Conservation (phyloP, 2,329 filamentous ascomycete genomes). For the Paramyrothecium roridum region DNA sequence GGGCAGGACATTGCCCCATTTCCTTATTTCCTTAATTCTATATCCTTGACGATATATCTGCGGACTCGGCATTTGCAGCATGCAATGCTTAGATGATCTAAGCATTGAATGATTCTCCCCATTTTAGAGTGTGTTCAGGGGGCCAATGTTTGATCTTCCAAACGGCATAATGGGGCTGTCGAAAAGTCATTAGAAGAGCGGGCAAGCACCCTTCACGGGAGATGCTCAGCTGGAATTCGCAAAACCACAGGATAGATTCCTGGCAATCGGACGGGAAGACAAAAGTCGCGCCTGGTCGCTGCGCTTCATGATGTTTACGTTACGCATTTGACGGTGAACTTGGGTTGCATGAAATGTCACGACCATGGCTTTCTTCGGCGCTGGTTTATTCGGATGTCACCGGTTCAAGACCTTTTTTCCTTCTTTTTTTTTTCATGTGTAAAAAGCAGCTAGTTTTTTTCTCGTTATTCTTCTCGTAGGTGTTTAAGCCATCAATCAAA, state of each 20-base stretch:
- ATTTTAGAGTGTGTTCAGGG: too few relatives aligned
- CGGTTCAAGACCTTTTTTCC: not conserved
- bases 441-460: too few relatives aligned
- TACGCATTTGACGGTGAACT: not conserved
- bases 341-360: not conserved
- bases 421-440: too few relatives aligned
- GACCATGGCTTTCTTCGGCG: not conserved
- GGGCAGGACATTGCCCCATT: slow-evolving; percentile 8
- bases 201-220: not conserved
- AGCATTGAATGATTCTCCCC: not conserved
- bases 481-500: too few relatives aligned
- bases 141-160: not conserved
- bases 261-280: not conserved
- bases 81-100: not conserved
- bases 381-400: not conserved
- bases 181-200: not conserved
- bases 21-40: slow-evolving; percentile 10
- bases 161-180: not conserved
- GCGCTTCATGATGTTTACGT: not conserved
- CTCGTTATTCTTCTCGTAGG: not conserved
- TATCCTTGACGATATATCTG: not conserved
- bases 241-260: too few relatives aligned
- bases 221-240: too few relatives aligned
- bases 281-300: not conserved
- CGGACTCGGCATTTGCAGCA: not conserved